A percentile compares a stretch with the other conserved stretches of the same genome.
Conservation (phyloP, 345 rosid genomes). For the Gynandropsis gynandra region DNA sequence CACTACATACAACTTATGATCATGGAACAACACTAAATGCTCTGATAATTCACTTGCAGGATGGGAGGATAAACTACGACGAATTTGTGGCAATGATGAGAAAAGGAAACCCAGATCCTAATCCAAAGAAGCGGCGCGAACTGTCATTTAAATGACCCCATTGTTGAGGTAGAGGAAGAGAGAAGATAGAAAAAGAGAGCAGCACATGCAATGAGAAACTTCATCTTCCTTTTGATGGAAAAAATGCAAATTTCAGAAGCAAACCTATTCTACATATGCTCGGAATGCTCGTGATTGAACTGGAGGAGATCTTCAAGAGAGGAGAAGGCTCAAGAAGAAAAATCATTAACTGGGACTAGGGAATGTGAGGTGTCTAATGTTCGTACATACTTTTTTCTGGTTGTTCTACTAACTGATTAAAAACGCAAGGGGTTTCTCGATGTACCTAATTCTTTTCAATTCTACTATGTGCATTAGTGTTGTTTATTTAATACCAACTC, state of each 20-base stretch:
- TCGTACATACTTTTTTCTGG: constrained; percentile 22
- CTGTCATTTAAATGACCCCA: constrained; percentile 27
- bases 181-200: constrained; percentile 12
- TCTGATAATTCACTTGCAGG: constrained; percentile 34
- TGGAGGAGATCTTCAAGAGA: constrained; percentile 21
- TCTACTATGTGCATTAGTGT: constrained; percentile 23
- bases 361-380: constrained; percentile 23
- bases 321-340: constrained; percentile 20
- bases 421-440: constrained; percentile 25
- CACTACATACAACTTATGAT: too few species aligned
- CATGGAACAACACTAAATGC: too few species aligned
- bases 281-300: constrained; percentile 10
- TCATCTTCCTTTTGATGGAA: constrained; percentile 23
- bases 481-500: constrained; percentile 12
- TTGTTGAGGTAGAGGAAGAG: constrained; percentile 22
- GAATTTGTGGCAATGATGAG: constrained; percentile 98
- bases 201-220: constrained; percentile 18
- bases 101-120: constrained; percentile 80
- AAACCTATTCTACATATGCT: constrained; percentile 6
- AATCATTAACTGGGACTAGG: constrained; percentile 2
- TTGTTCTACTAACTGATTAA: constrained; percentile 20
- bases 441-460: constrained; percentile 13
- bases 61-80: constrained; percentile 84
- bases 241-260: constrained; percentile 18
- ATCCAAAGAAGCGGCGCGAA: constrained; percentile 86